Conservation (phyloP, 2,329 filamentous ascomycete species). For the Epichloe sylvatica region DNA sequence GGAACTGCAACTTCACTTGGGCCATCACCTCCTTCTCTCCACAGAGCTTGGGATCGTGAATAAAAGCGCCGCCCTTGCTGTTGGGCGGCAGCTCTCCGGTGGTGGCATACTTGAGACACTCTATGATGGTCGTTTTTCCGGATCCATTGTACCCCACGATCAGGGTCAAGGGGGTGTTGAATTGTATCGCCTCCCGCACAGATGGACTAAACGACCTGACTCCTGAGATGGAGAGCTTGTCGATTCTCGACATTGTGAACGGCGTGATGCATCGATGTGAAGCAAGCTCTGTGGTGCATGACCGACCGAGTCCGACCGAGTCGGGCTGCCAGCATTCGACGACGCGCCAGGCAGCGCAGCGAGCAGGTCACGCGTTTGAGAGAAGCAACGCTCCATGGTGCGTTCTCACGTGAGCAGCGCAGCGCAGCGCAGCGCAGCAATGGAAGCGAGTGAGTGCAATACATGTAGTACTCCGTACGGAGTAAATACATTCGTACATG, state of each 20-base stretch:
- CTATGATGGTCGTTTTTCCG: constrained; percentile 97
- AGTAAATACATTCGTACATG: too few species aligned
- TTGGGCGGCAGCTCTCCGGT: constrained; percentile 89
- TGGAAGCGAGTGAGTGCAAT: too few species aligned
- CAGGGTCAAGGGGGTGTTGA: constrained; percentile 80
- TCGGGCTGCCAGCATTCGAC: background rate
- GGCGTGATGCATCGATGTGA: constrained; percentile 6
- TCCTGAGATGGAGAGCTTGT: constrained; percentile 76
- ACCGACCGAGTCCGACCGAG: too few species aligned
- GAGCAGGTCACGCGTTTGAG: too few species aligned
- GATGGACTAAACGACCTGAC: constrained; percentile 73
- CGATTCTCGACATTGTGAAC: constrained; percentile 57
- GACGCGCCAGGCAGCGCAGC: background rate
- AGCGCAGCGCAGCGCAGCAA: too few species aligned
- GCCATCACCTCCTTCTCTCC: constrained; percentile 82
- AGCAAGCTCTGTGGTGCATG: background rate
- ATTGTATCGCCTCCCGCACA: constrained; percentile 65
- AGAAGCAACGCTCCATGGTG: too few species aligned
- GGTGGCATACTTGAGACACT: constrained; percentile 95
- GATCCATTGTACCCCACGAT: constrained; percentile 97
- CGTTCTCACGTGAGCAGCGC: too few species aligned
- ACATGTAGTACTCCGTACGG: too few species aligned
- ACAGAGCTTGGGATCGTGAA: constrained; percentile 89
- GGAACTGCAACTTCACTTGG: constrained; percentile 83
- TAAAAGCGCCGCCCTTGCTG: constrained; percentile 79